These are phyloP conservation scores for Neurospora crassa DNA, from an alignment of 2,329 filamentous ascomycete genomes.

Conservation along the genomic window DNA sequence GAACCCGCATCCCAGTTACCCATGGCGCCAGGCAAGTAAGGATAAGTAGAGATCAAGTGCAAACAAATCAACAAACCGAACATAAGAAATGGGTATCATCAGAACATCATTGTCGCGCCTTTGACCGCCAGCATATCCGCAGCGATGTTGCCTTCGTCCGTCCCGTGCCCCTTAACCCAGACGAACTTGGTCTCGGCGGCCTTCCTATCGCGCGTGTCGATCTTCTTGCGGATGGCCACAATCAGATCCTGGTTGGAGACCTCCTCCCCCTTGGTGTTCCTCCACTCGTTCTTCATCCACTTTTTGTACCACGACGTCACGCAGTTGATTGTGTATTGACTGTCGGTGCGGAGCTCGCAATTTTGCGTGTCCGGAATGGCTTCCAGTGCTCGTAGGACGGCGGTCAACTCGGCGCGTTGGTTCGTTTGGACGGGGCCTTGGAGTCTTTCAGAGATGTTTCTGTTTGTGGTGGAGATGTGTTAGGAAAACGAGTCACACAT, in stretches of 20 bases:
- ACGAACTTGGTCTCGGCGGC: slow-evolving; percentile 60
- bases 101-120: slow-evolving; percentile 20
- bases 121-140: slow-evolving; percentile 71
- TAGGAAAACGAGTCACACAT: not conserved
- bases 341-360: slow-evolving; percentile 78
- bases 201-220: slow-evolving; percentile 56
- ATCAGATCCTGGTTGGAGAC: slow-evolving; percentile 88
- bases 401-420: slow-evolving; percentile 89
- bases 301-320: slow-evolving; percentile 71
- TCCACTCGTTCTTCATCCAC: slow-evolving; percentile 73
- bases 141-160: slow-evolving; percentile 63
- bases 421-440: slow-evolving; percentile 75
- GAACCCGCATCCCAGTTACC: not conserved
- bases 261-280: slow-evolving; percentile 55
- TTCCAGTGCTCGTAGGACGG: slow-evolving; percentile 75
- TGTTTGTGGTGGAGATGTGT: slow-evolving; percentile 18
- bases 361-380: slow-evolving; percentile 57
- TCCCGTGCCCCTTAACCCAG: slow-evolving; percentile 84
- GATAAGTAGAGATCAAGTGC: not conserved
- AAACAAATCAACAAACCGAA: not conserved
- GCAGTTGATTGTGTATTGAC: slow-evolving; percentile 83
- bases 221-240: slow-evolving; percentile 57
- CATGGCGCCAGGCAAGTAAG: not conserved
- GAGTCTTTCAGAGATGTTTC: slow-evolving; percentile 67
- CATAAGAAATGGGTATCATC: not conserved